A percentile compares a stretch with the other conserved stretches of the same genome.
Conservation (phyloP, 2,329 filamentous ascomycete genomes). For the Xylaria multiplex region DNA sequence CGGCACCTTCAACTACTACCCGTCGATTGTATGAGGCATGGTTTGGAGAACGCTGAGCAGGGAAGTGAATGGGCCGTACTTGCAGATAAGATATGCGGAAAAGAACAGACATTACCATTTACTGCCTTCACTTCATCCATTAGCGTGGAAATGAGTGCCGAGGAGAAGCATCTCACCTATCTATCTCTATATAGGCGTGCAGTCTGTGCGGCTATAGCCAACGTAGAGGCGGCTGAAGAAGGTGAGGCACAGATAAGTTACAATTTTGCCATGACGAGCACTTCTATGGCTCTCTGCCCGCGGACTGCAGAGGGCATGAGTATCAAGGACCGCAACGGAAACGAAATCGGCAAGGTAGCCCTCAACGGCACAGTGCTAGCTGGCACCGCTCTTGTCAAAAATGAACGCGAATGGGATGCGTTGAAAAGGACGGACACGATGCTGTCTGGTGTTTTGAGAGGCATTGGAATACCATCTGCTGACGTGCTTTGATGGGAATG, state of each 20-base stretch:
- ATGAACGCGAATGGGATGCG: slow-evolving; percentile 65
- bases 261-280: slow-evolving; percentile 69
- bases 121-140: slow-evolving; percentile 56
- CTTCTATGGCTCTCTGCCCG: slow-evolving; percentile 64
- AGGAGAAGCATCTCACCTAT: slow-evolving; percentile 57
- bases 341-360: slow-evolving; percentile 56
- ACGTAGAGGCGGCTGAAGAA: slow-evolving; percentile 41
- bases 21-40: slow-evolving; percentile 69
- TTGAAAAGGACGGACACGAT: slow-evolving; percentile 55
- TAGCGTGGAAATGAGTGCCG: slow-evolving; percentile 47
- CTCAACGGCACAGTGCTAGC: slow-evolving; percentile 72
- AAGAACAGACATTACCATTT: slow-evolving; percentile 53
- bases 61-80: slow-evolving; percentile 61
- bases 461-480: slow-evolving; percentile 53
- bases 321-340: slow-evolving; percentile 42
- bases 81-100: slow-evolving; percentile 52
- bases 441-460: slow-evolving; percentile 53
- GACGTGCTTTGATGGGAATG: slow-evolving; percentile 4
- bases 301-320: slow-evolving; percentile 61
- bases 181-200: slow-evolving; percentile 59
- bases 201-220: slow-evolving; percentile 44
- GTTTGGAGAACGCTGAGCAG: slow-evolving; percentile 50
- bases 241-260: slow-evolving; percentile 68
- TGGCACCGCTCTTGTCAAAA: slow-evolving; percentile 72
- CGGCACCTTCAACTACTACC: slow-evolving; percentile 78